Evolutionary conservation across 192 early-diverging fungal genomes (phyloP).

Genomic region (Coemansia sp.): DNA sequence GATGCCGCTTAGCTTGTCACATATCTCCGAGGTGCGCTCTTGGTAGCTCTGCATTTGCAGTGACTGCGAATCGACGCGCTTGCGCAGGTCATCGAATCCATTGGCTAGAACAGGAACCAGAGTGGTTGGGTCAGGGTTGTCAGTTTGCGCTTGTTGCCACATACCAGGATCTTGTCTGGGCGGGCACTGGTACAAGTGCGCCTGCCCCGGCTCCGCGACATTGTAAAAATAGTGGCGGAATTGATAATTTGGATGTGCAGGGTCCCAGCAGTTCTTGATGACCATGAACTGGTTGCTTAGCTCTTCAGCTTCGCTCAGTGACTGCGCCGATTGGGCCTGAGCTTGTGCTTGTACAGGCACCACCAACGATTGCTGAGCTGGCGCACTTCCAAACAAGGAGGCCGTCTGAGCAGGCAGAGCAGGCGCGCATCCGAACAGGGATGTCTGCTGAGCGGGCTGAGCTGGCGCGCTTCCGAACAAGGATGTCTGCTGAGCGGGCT

Average conservation of each 20-base stretch:
- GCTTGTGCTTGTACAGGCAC: constrained; percentile 24
- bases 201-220: constrained; percentile 83
- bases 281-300: constrained; percentile 63
- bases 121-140: constrained; percentile 86
- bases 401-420: constrained; percentile 14
- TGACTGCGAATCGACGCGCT: constrained; percentile 77
- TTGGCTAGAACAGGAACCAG: constrained; percentile 89
- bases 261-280: constrained; percentile 76
- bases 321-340: constrained; percentile 9
- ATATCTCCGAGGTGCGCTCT: constrained; percentile 69
- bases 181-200: constrained; percentile 71
- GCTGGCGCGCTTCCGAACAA: constrained; percentile 15
- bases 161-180: constrained; percentile 64
- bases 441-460: constrained; percentile 15
- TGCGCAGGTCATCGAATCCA: constrained; percentile 88
- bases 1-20: constrained; percentile 58
- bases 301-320: constrained; percentile 29
- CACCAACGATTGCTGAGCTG: constrained; percentile 6
- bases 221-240: constrained; percentile 98
- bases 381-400: constrained; percentile 25
- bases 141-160: constrained; percentile 78
- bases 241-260: constrained; percentile 69
- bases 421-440: constrained; percentile 12
- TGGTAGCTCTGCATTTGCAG: constrained; percentile 65
- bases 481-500: constrained; percentile 14